Conservation (phyloP, 73 alveolate genomes). For the Paramecium biaurelia region DNA sequence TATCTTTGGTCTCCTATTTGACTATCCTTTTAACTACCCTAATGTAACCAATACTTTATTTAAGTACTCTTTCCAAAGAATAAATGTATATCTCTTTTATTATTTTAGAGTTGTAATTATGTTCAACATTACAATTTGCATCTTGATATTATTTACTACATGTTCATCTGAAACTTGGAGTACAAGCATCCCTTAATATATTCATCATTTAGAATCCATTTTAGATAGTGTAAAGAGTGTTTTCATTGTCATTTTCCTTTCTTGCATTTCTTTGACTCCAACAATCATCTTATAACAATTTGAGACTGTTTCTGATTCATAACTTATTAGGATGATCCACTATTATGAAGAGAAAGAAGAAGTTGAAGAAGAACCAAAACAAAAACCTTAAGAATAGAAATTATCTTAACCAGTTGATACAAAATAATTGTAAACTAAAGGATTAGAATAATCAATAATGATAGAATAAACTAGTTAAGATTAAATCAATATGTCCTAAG, state of each 20-base stretch:
- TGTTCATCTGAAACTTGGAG: constrained; percentile 19
- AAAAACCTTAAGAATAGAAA: not conserved
- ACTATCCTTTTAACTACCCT: not conserved
- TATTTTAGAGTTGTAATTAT: not conserved
- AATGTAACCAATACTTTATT: constrained; percentile 11
- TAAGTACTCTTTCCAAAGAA: constrained; percentile 14
- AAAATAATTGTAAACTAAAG: not conserved
- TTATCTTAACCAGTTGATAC: not conserved
- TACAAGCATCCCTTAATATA: constrained; percentile 35
- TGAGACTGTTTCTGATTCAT: constrained; percentile 31
- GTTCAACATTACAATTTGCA: not conserved
- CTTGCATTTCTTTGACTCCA: constrained; percentile 25
- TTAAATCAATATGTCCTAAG: constrained; percentile 35
- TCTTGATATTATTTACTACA: not conserved
- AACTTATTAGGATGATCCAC: constrained; percentile 9
- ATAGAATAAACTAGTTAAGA: not conserved
- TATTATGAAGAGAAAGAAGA: constrained; percentile 41
- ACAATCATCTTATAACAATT: not conserved
- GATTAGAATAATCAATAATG: not conserved
- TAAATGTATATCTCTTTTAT: not conserved
- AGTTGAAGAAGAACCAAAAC: constrained; percentile 1
- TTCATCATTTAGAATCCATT: not conserved
- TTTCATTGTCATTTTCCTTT: not conserved
- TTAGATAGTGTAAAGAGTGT: constrained; percentile 37
- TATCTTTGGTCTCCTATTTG: constrained; percentile 16